These are phyloP conservation scores for Dovyalis caffra DNA, from an alignment of 345 rosid species.

Conservation along the genomic window DNA sequence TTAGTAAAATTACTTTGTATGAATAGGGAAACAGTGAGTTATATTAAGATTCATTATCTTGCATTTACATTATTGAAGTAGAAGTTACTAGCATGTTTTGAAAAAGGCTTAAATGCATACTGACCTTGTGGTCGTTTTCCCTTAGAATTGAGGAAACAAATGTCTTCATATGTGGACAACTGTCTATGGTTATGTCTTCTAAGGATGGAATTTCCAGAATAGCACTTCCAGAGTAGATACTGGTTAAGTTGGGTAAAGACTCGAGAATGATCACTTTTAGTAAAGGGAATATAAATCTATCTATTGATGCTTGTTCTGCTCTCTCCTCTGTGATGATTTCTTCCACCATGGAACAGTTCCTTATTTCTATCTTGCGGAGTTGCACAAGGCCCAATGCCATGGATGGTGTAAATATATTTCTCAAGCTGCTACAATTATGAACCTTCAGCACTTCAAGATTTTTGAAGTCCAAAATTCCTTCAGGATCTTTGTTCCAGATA, in stretches of 20 bases:
- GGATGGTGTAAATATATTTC: too few relatives aligned
- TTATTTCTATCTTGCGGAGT: neutral
- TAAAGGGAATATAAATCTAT: neutral
- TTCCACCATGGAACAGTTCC: neutral
- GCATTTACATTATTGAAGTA: too few relatives aligned
- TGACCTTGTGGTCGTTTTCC: neutral
- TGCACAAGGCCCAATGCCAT: neutral
- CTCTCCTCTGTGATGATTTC: neutral
- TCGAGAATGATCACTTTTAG: neutral
- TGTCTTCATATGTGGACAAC: neutral
- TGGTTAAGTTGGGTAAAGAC: neutral
- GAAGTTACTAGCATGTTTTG: too few relatives aligned
- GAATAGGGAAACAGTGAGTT: too few relatives aligned
- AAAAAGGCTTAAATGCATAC: too few relatives aligned
- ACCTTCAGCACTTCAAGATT: neutral
- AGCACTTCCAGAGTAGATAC: neutral
- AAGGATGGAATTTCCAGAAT: neutral
- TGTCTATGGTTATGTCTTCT: neutral
- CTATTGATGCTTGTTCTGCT: neutral
- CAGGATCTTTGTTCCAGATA: neutral
- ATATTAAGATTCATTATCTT: too few relatives aligned
- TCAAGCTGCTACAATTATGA: constrained; percentile 8
- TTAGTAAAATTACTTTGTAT: too few relatives aligned
- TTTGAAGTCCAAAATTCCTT: neutral
- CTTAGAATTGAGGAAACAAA: neutral